Evolutionary conservation across 1,139 yeast species (phyloP), one percentile per base, ranked within the genome.

Genomic region (Sugiyamaella pinicola): DNA sequence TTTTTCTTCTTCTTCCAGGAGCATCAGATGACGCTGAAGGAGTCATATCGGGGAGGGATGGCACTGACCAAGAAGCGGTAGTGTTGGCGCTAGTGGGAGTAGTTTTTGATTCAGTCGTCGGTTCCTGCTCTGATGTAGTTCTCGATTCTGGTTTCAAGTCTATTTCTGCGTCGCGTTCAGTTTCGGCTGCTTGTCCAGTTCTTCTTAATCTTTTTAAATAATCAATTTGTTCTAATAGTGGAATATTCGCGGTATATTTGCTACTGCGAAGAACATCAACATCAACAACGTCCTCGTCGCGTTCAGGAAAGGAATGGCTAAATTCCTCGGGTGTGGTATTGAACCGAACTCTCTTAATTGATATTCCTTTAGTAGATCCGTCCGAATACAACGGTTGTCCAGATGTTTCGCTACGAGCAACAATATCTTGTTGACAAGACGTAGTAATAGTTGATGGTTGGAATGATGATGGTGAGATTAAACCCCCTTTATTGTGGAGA

Each of bases 291-390:
- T 31, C 40, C 7, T 10, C 12, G 17, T 33, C 38, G 26, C 24
- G 19, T 13, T 43, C 47, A 34, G 37, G 21, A 43, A 43, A 21
- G 26, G 47, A 43, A 42, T 42, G 47, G 24, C 39, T 29, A 13
- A 43, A 43, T 18, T 43, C 47, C 33, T 43, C 47, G 12, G 46
- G 46, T 1, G 17, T 43, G 15, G 47, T 31, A 43, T 43, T 15
- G 33, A 43, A 43, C n/a, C 47, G 39, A 21, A 43, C 47, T 34
- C 33, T 43, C 12, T 43, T 43, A 10, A 33, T 22, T 3, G 9
- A 3, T 26, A 15, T 19, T 12, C 29, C 42, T 38, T 35, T 35
- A 35, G 12, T 17, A 35, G 39, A 22, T 17, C 4, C n/a, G n/a
- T n/a, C 12, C 3, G 39, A 42, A 15, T 19, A 13, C 13, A 26